These are phyloP conservation scores for Emmonsiellopsis sp. DNA, from an alignment of 2,329 filamentous ascomycete genomes.

Conservation along the genomic window DNA sequence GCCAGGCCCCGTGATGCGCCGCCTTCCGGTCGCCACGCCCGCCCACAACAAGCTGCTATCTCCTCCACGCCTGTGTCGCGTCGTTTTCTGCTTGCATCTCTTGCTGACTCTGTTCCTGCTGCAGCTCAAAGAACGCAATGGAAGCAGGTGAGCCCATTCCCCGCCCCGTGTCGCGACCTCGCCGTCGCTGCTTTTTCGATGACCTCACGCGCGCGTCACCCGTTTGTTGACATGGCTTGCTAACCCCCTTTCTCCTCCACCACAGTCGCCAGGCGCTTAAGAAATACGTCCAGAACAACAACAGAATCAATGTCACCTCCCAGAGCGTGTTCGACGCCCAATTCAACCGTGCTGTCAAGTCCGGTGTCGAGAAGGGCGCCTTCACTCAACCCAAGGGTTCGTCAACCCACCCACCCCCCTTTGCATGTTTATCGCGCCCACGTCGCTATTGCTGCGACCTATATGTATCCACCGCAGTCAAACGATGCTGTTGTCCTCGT, in stretches of 20 bases:
- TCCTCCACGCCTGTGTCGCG: conserved; percentile 15
- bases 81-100: conserved; percentile 15
- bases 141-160: conserved; percentile 52
- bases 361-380: conserved; percentile 74
- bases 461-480: not conserved
- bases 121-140: conserved; percentile 61
- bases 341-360: conserved; percentile 77
- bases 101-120: conserved; percentile 40
- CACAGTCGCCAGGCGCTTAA: conserved; percentile 61
- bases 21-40: conserved; percentile 7
- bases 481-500: not conserved
- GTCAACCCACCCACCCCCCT: conserved; percentile 21
- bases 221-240: not conserved
- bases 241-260: conserved; percentile 5
- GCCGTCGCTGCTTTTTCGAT: conserved; percentile 4
- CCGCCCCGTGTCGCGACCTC: conserved; percentile 12
- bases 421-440: not conserved
- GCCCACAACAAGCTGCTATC: not conserved
- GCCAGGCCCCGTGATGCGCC: conserved; percentile 28
- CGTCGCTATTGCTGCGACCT: not conserved
- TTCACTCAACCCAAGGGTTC: conserved; percentile 87
- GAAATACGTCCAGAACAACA: conserved; percentile 63
- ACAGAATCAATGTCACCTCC: conserved; percentile 49
- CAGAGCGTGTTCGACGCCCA: conserved; percentile 57
- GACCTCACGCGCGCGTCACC: not conserved